These are phyloP conservation scores for Oleoguttula mirabilis DNA, from an alignment of 495 filamentous ascomycete species.

Conservation along the genomic window DNA sequence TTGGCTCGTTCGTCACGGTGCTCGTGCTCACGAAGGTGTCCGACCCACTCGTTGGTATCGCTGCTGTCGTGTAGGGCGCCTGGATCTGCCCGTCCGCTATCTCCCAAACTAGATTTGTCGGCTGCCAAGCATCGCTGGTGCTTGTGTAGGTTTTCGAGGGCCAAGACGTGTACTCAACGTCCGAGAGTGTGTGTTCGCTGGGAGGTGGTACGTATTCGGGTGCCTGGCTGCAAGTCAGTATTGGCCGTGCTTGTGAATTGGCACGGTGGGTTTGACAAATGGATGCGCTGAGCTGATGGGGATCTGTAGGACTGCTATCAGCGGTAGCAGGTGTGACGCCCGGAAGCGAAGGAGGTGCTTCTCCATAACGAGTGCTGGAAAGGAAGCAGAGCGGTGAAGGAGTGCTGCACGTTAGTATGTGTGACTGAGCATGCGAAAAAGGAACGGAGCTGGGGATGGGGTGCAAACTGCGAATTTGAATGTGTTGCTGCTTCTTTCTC, in stretches of 20 bases:
- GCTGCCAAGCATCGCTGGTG: background rate
- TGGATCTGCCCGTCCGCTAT: slow-evolving; percentile 7
- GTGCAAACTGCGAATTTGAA: slow-evolving; percentile 5
- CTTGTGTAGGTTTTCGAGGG: background rate
- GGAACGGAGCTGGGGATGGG: slow-evolving; percentile 2
- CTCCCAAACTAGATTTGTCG: background rate
- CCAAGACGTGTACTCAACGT: too few species aligned
- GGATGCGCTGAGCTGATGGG: slow-evolving; percentile 11
- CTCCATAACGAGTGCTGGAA: slow-evolving; percentile 2
- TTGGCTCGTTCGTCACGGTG: too few species aligned
- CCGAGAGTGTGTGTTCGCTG: too few species aligned
- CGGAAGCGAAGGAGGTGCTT: slow-evolving; percentile 1
- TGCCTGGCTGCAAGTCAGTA: too few species aligned
- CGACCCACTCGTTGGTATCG: too few species aligned
- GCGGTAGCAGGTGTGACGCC: slow-evolving; percentile 10
- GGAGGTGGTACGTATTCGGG: too few species aligned
- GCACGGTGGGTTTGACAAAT: background rate
- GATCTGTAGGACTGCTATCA: slow-evolving; percentile 14
- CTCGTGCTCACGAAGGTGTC: too few species aligned
- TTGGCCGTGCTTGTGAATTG: too few species aligned
- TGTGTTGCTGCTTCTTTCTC: background rate
- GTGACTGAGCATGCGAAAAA: slow-evolving; percentile 4
- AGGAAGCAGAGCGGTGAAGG: background rate
- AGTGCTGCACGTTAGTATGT: slow-evolving; percentile 10
- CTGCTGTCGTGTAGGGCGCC: too few species aligned